Conservation (phyloP, 2,329 filamentous ascomycete species). For the Epichloe amarillans region DNA sequence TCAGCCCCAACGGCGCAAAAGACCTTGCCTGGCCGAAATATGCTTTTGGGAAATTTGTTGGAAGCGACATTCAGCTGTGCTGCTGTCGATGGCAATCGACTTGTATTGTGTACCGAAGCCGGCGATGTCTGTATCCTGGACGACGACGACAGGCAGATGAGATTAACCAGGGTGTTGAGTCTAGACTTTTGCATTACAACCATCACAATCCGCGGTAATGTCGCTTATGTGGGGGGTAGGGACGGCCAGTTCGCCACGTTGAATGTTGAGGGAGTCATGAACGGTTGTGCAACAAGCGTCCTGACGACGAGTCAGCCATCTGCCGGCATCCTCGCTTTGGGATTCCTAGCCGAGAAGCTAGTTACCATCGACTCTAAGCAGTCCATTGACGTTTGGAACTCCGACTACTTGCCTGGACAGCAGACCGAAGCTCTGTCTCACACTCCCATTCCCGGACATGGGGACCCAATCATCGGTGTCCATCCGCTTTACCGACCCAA, state of each 20-base stretch:
- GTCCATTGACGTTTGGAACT: constrained; percentile 56
- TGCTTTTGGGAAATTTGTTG: constrained; percentile 65
- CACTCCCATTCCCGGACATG: constrained; percentile 48
- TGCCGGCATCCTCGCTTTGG: constrained; percentile 49
- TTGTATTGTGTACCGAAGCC: constrained; percentile 74
- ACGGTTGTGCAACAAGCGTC: constrained; percentile 26
- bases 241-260: constrained; percentile 45
- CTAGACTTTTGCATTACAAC: constrained; percentile 57
- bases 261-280: constrained; percentile 35
- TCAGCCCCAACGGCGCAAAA: constrained; percentile 29
- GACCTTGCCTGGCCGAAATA: constrained; percentile 75
- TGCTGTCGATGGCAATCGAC: constrained; percentile 57
- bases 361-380: constrained; percentile 65
- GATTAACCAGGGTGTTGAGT: constrained; percentile 51
- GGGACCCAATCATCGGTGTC: constrained; percentile 60
- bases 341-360: constrained; percentile 51
- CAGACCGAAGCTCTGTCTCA: constrained; percentile 25
- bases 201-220: constrained; percentile 44
- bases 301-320: constrained; percentile 24
- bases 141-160: constrained; percentile 58
- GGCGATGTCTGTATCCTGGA: constrained; percentile 86
- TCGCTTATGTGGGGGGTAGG: constrained; percentile 59
- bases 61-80: constrained; percentile 78
- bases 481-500: constrained; percentile 49
- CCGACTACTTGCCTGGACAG: constrained; percentile 29